These are phyloP conservation scores for Phaeodactylum tricornutum DNA, from an alignment of 108 stramenopile species.

Conservation along the genomic window DNA sequence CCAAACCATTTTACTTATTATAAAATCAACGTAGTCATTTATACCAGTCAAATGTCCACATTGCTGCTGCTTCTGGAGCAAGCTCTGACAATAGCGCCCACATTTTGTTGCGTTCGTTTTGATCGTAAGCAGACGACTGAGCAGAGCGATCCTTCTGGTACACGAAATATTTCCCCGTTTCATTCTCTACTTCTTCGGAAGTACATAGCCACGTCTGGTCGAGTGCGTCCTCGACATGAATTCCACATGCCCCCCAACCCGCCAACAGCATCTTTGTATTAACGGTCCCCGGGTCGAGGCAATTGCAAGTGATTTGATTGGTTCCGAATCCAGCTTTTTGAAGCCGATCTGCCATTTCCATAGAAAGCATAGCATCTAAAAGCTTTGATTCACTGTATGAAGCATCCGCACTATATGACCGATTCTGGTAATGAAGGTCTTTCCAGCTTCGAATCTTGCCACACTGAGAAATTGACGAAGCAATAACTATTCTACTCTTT, in stretches of 20 bases:
- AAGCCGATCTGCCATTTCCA: slow-evolving; percentile 43
- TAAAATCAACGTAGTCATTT: too few relatives aligned
- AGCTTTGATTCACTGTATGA: slow-evolving; percentile 77
- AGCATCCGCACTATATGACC: slow-evolving; percentile 65
- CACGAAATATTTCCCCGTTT: slow-evolving; percentile 22
- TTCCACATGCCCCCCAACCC: slow-evolving; percentile 88
- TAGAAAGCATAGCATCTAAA: slow-evolving; percentile 53
- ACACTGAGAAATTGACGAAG: slow-evolving; percentile 54
- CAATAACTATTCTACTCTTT: slow-evolving; percentile 45
- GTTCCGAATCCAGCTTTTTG: slow-evolving; percentile 4
- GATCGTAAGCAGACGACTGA: slow-evolving; percentile 16
- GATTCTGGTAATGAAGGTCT: slow-evolving; percentile 18
- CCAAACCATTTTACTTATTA: too few relatives aligned
- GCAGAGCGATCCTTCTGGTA: slow-evolving; percentile 8
- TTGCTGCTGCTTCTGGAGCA: slow-evolving; percentile 16
- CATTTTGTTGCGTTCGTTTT: slow-evolving; percentile 15
- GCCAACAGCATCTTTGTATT: slow-evolving; percentile 91
- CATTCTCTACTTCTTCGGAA: slow-evolving; percentile 12
- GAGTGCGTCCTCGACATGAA: slow-evolving; percentile 21
- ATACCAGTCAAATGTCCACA: too few relatives aligned
- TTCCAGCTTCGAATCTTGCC: slow-evolving; percentile 9
- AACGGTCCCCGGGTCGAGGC: slow-evolving; percentile 87
- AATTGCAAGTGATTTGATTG: slow-evolving; percentile 25
- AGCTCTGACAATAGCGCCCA: slow-evolving; percentile 20
- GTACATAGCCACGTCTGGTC: slow-evolving; percentile 25